Evolutionary conservation across 208 protist species (phyloP), one percentile per base, ranked within the genome.

Genomic region (Trichomonas tenax): DNA sequence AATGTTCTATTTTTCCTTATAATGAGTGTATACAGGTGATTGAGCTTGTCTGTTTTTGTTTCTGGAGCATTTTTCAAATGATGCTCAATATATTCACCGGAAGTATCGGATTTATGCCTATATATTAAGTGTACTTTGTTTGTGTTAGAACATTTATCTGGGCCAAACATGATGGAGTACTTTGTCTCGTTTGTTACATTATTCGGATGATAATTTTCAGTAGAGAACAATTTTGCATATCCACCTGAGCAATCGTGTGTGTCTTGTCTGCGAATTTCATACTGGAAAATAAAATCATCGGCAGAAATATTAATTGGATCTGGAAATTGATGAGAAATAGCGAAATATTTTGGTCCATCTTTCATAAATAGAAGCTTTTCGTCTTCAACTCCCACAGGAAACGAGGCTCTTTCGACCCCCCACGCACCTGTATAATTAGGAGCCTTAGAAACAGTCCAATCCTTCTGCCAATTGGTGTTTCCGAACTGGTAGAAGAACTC

Each of bases 121-220:
- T 97, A 96, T 81, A 97, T 97, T 40, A 97, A 97, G 51, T 97
- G 97, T 41, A 97, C 84, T 63, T 97, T 97, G 41, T 96, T 58
- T 8, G 31, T 44, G 8, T 3, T 49, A n/a, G 86, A 97, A 63
- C 97, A 97, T 96, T 96, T 96, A 82, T 97, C 97, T 34, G 97
- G 97, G 14, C 97, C 97, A 82, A 97, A 97, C 97, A 97, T 97
- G 38, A 97, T 96, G 1, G 95, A 82, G 96, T 97, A 97, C 11
- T 96, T 96, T 26, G 97, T 97, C 36, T 96, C 81, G 58, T 72
- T 96, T 51, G 86, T 72, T 63, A 96, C 26, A 31, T 72, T 96
- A 15, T 31, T 51, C 36, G 36, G 46, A 6, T 34, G 14, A 45
- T 45, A 63, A 82, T 63, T 49, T 44, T 96, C 93, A n/a, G 9